Conservation (phyloP, 768 basidiomycete genomes). For the Rhizopogon salebrosus region DNA sequence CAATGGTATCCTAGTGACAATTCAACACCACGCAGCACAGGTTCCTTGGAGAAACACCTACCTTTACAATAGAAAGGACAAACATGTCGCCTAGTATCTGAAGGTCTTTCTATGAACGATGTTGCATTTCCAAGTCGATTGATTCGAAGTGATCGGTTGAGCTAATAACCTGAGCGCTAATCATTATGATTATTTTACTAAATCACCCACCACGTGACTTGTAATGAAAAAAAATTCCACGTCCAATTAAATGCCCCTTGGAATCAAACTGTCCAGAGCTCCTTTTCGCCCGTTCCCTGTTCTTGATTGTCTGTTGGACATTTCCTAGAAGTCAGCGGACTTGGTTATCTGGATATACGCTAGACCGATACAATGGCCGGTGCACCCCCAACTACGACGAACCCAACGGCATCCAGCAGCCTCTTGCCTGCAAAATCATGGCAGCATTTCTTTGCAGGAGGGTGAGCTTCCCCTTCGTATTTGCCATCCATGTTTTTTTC, state of each 20-base stretch:
- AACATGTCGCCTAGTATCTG: constrained; percentile 33
- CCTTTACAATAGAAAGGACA: constrained; percentile 41
- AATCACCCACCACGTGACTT: not conserved
- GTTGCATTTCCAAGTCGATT: not conserved
- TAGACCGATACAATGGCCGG: constrained; percentile 13
- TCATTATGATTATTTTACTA: not conserved
- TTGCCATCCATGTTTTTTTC: constrained; percentile 1
- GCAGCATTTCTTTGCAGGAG: constrained; percentile 83
- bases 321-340: not conserved
- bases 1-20: constrained; percentile 72
- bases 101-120: not conserved
- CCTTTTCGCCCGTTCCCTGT: not conserved
- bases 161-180: not conserved
- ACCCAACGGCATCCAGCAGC: constrained; percentile 28
- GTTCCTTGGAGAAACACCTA: not conserved
- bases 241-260: not conserved
- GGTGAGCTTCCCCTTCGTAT: constrained; percentile 41
- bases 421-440: constrained; percentile 71
- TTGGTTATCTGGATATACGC: not conserved
- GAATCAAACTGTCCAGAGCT: not conserved
- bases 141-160: no score
- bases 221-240: not conserved
- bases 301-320: not conserved
- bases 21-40: not conserved
- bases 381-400: constrained; percentile 17